phyloP scores from a whole-genome alignment of 768 basidiomycete genomes.

The Tricholoma furcatifolium region DNA sequence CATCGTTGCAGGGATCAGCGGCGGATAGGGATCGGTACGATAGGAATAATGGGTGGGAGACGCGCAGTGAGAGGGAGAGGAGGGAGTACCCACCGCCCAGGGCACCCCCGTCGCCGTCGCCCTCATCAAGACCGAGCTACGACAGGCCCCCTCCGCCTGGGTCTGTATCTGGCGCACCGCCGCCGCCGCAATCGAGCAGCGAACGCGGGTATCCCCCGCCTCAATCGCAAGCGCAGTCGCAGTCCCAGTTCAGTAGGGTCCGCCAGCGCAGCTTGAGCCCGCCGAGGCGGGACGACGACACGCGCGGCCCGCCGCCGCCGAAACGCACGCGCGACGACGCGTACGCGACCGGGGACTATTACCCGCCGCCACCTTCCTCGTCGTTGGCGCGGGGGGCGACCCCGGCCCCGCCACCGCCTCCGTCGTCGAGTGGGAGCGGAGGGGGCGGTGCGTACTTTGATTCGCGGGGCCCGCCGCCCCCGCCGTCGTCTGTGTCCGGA shows the following conservation, averaged over 20 bases:
- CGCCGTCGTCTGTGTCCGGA: conserved; percentile 11
- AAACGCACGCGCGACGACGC: conserved; percentile 47
- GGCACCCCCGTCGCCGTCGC: conserved; percentile 14
- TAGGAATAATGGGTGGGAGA: conserved; percentile 36
- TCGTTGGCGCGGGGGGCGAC: conserved; percentile 23
- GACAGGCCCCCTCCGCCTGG: conserved; percentile 6
- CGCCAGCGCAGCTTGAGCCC: conserved; percentile 48
- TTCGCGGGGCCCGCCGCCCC: conserved; percentile 22
- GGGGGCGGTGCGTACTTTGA: conserved; percentile 32
- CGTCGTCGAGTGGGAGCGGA: conserved; percentile 20
- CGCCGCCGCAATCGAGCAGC: background rate
- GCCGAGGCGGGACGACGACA: conserved; percentile 25
- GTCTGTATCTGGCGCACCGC: too few relatives aligned
- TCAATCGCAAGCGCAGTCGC: conserved; percentile 8
- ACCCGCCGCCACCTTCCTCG: conserved; percentile 22
- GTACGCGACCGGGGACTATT: conserved; percentile 29
- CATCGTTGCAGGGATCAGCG: too few relatives aligned
- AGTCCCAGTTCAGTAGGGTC: conserved; percentile 34
- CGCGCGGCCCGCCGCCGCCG: conserved; percentile 40
- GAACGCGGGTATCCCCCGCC: conserved; percentile 17
- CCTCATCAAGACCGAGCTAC: too few relatives aligned
- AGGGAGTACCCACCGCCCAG: conserved; percentile 21
- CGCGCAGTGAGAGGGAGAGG: conserved; percentile 40
- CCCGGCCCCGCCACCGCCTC: conserved; percentile 27
- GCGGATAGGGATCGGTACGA: conserved; percentile 38